Evolutionary conservation across 257 asterid species (phyloP).

Genomic region (Paraleonurus japonicus): DNA sequence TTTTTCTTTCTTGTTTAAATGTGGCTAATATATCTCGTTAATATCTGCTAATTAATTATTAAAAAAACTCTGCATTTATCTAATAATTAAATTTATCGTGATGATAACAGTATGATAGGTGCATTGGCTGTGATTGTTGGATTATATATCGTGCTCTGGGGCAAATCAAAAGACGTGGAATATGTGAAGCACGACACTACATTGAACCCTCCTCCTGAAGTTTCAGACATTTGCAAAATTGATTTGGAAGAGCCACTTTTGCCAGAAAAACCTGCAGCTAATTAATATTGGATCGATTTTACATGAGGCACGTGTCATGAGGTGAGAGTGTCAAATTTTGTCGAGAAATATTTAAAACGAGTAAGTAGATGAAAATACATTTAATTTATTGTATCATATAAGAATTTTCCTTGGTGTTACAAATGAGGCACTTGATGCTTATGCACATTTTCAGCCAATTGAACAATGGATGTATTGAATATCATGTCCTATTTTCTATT

Average conservation of each 20-base stretch:
- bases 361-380: neutral
- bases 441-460: too few relatives aligned
- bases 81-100: neutral
- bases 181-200: neutral
- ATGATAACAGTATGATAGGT: constrained; percentile 43
- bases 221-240: neutral
- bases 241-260: constrained; percentile 17
- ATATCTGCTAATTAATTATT: too few relatives aligned
- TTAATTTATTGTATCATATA: too few relatives aligned
- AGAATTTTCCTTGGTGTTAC: too few relatives aligned
- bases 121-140: constrained; percentile 60
- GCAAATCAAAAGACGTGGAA: constrained; percentile 38
- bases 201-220: neutral
- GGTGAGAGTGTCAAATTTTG: neutral
- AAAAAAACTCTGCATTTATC: too few relatives aligned
- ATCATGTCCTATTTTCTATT: too few relatives aligned
- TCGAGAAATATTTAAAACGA: neutral
- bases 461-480: too few relatives aligned
- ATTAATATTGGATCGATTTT: neutral
- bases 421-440: too few relatives aligned
- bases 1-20: too few relatives aligned
- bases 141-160: constrained; percentile 65
- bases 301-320: neutral
- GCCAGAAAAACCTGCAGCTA: neutral
- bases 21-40: too few relatives aligned